phyloP scores from a whole-genome alignment of 1,284 basidiomycete species.

The Malassezia caprae region DNA sequence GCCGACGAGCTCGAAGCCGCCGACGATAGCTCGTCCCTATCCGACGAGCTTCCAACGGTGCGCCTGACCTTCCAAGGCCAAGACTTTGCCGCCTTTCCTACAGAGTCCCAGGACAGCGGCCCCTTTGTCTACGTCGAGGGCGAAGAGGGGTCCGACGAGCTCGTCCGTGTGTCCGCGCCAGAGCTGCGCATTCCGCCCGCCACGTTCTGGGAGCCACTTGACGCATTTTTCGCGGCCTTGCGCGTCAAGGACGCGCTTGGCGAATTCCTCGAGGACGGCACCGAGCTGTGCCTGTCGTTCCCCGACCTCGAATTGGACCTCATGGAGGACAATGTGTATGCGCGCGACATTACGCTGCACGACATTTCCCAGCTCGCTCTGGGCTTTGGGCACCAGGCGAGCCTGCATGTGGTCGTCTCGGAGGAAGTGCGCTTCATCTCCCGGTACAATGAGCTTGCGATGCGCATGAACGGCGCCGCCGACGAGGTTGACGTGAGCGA shows the following conservation, averaged over 20 bases:
- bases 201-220: conserved; percentile 35
- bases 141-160: conserved; percentile 1
- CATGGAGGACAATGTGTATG: conserved; percentile 40
- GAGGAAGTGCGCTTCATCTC: conserved; percentile 38
- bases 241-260: conserved; percentile 36
- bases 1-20: background rate
- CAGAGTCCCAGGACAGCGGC: background rate
- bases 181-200: conserved; percentile 22
- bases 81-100: conserved; percentile 34
- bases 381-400: conserved; percentile 27
- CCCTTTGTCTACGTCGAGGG: background rate
- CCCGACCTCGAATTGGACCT: conserved; percentile 35
- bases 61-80: conserved; percentile 39
- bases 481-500: conserved; percentile 4
- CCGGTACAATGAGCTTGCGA: conserved; percentile 39
- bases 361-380: conserved; percentile 37
- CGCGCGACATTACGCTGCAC: conserved; percentile 35
- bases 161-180: conserved; percentile 27
- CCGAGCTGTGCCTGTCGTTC: conserved; percentile 29
- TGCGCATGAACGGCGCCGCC: conserved; percentile 23
- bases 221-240: conserved; percentile 32
- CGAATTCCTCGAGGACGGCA: conserved; percentile 44
- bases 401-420: conserved; percentile 29
- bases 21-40: background rate
- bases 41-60: conserved; percentile 16